Base-by-base conservation (phyloP, 2,329 filamentous ascomycete genomes). In the Reticulascus tulasneorum region DNA sequence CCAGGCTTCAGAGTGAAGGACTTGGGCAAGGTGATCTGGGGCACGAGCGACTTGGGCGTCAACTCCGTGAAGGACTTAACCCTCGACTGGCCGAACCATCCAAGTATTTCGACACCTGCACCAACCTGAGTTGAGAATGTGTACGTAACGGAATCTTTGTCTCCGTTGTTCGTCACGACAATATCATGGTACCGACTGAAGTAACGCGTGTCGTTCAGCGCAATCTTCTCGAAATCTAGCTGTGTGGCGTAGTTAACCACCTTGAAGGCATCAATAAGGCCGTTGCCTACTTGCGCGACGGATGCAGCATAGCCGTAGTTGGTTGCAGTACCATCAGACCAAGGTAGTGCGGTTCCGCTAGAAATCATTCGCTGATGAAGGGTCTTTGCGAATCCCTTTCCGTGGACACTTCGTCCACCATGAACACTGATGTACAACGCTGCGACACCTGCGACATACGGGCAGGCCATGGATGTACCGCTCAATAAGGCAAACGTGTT, bases 401-500 rank as follows among this genome's bases (percentile, higher is more conserved):
- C 59, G 17, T 62, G 50, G 3, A 47, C 40, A 4, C 40, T 42
- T 6, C 55, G 53, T 7, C 59, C 56, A 8, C 59, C 60, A 29
- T 53, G 42, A 15, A 47, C 48, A 7, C 53, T 47, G 23, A 62
- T 52, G 18, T 56, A 63, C 12, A 63, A 49, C n/a, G 59, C 60
- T 6, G 59, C 58, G 28, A 63, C 54, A 19, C 65, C 67, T 15
- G 66, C 67, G 6, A 68, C 55, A 34, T 66, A 67, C 1, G 67
- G 67, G 17, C 59, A 60, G 4, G 67, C 64, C 69, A 73, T 73
- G 2, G 65, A 70, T 1, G 70, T 73, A 27, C 70, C 70, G 26
- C 58, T 64, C 11, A 66, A 53, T 3, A 72, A 55, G 8, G 58
- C 57, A 26, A 55, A 54, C 2, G 44, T 49, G 16, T 60, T 27